Base-by-base conservation (phyloP, 208 protist genomes). In the Leishmania braziliensis region DNA sequence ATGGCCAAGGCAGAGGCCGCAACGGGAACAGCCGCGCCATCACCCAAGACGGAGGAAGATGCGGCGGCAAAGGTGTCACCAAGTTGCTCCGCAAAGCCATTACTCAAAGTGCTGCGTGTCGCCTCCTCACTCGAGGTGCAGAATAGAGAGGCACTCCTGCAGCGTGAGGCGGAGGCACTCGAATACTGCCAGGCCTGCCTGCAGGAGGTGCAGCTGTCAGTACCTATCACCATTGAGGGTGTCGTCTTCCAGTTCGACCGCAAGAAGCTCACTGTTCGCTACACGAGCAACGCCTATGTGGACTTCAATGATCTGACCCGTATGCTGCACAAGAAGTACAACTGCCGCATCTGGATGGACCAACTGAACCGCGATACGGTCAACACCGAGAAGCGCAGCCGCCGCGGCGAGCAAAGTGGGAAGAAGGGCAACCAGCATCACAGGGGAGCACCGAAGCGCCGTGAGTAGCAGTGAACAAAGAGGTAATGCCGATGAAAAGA, bases 261-360 rank as follows among this genome's bases (percentile, higher is more conserved):
- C 66, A 95, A 98, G 82, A 98, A 98, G 85, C 88, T 98, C 46
- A 97, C 90, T 53, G 87, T 98, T 62, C 89, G 91, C 80, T 98
- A 97, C 88, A 92, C 83, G 46, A 94, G 91, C 77, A 84, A 91
- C 46, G 54, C 70, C 29, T 95, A 94, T 81, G 90, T 96, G 8
- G 92, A 97, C 86, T 97, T 97, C 86, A 92, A 92, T 54, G 50
- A 84, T 65, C 86, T 97, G 53, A 93, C 93, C 16, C 91, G 92
- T 46, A 81, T 87, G 71, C 81, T 95, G 8, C 92, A 96, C 84
- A 91, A 88, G 48, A 87, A 88, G 74, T 96, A 95, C 80, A 91
- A 92, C 79, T 97, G 94, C 86, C 91, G 94, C 62, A 97, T 97
- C 70, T 97, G 94, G 93, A 96, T 97, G 92, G 83, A 97, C 81